Base-by-base conservation (phyloP, 306 rosid genomes). In the Vigna nakashimae region DNA sequence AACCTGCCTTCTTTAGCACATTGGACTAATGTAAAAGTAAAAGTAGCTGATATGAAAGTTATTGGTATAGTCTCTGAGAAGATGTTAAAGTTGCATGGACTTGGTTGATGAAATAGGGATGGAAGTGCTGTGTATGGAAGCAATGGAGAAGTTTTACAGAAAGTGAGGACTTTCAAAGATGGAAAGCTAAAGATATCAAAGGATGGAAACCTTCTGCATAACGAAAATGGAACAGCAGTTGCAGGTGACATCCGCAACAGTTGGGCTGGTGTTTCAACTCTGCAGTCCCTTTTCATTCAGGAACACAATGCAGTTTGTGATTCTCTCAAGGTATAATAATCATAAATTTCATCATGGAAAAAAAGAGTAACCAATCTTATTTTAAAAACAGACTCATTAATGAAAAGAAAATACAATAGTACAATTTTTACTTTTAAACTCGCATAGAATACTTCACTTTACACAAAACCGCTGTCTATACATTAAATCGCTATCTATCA, bases 271-370 rank as follows among this genome's bases (percentile, higher is more conserved):
- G 85, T 90, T 48, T 86, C 93, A 53, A 45, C 90, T 49, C 50
- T 90, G 78, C 91, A 90, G 6, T 74, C 90, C 24, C 90, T 90
- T 34, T 90, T 90, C 38, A 17, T 78, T 65, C 84, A 80, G 51
- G 93, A 90, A 50, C 93, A 90, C 72, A 90, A 90, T 17, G 69
- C 87, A 1, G 77, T 90, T 3, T 90, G 93, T 65, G 89, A 90
- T 58, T 22, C 86, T 5, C 90, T 90, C 71, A 90, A 80, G 90
- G 93, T 87, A 45, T 42, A 9, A 36, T 36, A 6, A 42, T 42
- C 12, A 9, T 42, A 42, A 2, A 42, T 9, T 42, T 42, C 9
- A 42, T 9, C 3, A 42, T 42, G 46, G 46, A 42, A 7, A 43
- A 43, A 9, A 28, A 28, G 0, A 28, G 3, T 28, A 30, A 30